Evolutionary conservation across 208 protist species (phyloP).

Genomic region (Leptomonas seymouri): DNA sequence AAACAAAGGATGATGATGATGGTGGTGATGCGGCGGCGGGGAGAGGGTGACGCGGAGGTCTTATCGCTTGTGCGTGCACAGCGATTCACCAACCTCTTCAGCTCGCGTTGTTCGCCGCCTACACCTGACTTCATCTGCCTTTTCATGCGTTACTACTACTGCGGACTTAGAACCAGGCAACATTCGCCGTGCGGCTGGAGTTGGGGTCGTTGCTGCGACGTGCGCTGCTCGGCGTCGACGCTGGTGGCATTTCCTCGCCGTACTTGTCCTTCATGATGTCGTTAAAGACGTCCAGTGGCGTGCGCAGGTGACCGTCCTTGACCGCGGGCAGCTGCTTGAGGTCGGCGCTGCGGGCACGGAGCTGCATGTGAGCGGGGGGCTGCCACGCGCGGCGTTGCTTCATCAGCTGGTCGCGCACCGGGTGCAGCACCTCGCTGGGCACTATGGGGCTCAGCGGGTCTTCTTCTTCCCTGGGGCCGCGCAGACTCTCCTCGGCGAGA

Average conservation of each 20-base stretch:
- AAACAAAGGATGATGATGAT: too few relatives aligned
- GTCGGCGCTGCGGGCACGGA: conserved; percentile 42
- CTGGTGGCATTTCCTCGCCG: conserved; percentile 44
- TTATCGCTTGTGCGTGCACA: too few relatives aligned
- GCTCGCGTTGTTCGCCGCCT: too few relatives aligned
- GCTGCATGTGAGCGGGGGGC: conserved; percentile 47
- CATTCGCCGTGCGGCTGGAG: conserved; percentile 38
- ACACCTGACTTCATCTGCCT: not conserved
- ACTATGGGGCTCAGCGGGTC: conserved; percentile 70
- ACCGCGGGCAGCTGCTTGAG: conserved; percentile 60
- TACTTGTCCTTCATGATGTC: conserved; percentile 65
- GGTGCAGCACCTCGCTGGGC: conserved; percentile 53
- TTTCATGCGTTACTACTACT: not conserved
- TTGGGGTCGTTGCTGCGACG: conserved; percentile 20
- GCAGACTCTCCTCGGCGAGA: conserved; percentile 40
- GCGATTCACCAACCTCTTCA: too few relatives aligned
- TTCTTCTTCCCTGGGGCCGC: conserved; percentile 62
- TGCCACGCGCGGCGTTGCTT: conserved; percentile 45
- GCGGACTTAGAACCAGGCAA: conserved; percentile 51
- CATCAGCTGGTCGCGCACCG: conserved; percentile 59
- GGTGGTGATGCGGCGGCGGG: too few relatives aligned
- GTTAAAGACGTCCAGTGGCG: conserved; percentile 79
- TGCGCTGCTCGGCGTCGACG: conserved; percentile 28
- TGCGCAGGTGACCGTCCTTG: conserved; percentile 69
- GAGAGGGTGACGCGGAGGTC: too few relatives aligned